phyloP scores from a whole-genome alignment of 2,329 filamentous ascomycete genomes.

The Epichloe coenophiala region DNA sequence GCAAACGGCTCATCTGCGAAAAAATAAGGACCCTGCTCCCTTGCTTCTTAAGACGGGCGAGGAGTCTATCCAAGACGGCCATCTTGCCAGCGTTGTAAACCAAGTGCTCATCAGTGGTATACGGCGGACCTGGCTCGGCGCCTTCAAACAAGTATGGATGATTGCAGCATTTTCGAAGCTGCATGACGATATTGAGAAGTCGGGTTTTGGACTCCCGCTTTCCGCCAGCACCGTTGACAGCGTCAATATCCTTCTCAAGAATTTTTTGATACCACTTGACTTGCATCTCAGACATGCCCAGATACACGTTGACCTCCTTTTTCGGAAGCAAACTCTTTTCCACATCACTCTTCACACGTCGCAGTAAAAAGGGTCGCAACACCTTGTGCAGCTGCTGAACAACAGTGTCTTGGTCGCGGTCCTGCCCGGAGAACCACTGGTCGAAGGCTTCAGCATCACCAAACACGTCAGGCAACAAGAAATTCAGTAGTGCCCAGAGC shows the following conservation, averaged over 20 bases:
- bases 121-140: slow-evolving; percentile 90
- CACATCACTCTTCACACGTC: slow-evolving; percentile 92
- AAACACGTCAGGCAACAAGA: slow-evolving; percentile 94
- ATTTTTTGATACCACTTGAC: slow-evolving; percentile 99
- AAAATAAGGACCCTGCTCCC: slow-evolving; percentile 97
- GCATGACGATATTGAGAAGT: slow-evolving; percentile 97
- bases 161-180: slow-evolving; percentile 96
- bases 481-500: slow-evolving; percentile 94
- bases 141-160: slow-evolving; percentile 97
- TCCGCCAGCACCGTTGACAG: slow-evolving; percentile 89
- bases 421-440: slow-evolving; percentile 90
- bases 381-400: slow-evolving; percentile 93
- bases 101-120: slow-evolving; percentile 94
- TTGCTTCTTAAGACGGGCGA: slow-evolving; percentile 69
- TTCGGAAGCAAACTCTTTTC: slow-evolving; percentile 96
- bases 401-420: slow-evolving; percentile 83
- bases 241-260: slow-evolving; percentile 96
- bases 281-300: slow-evolving; percentile 99
- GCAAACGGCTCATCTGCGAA: slow-evolving; percentile 94
- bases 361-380: slow-evolving; percentile 80
- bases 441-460: slow-evolving; percentile 95
- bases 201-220: slow-evolving; percentile 97
- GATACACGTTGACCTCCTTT: slow-evolving; percentile 92
- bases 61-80: slow-evolving; percentile 86
- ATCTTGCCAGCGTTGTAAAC: slow-evolving; percentile 93